Percentiles rank a stretch among this genome's conserved stretches.
These are phyloP conservation scores for Cytospora schulzeri DNA, from an alignment of 2,329 filamentous ascomycete species.

Conservation along the genomic window DNA sequence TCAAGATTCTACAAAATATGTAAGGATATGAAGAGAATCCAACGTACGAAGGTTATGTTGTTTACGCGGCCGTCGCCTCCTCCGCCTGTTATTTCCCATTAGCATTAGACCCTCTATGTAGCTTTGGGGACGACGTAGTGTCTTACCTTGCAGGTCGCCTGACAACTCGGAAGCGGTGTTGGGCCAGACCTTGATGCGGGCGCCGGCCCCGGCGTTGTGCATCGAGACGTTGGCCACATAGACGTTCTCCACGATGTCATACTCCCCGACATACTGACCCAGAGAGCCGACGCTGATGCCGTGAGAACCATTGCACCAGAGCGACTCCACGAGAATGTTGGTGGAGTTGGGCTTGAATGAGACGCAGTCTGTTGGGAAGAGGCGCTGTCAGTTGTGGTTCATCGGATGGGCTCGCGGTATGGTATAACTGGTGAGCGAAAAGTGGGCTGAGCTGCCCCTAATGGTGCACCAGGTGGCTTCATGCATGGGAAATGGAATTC, in stretches of 20 bases:
- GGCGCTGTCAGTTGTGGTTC: background rate
- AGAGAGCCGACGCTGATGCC: conserved; percentile 74
- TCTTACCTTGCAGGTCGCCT: conserved; percentile 51
- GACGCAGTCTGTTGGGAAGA: conserved; percentile 57
- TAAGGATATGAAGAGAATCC: background rate
- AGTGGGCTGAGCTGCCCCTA: background rate
- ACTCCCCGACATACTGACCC: conserved; percentile 65
- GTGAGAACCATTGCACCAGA: conserved; percentile 70
- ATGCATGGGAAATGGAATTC: background rate
- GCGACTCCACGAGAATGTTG: conserved; percentile 66
- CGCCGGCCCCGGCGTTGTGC: conserved; percentile 64
- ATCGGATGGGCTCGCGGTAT: background rate
- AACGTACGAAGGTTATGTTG: conserved; percentile 54
- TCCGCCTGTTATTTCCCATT: conserved; percentile 40
- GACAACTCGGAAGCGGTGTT: conserved; percentile 35
- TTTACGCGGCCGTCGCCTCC: conserved; percentile 61
- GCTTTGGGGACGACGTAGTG: too few relatives aligned
- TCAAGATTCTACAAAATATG: background rate
- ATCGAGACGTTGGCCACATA: conserved; percentile 64
- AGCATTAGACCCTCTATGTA: too few relatives aligned
- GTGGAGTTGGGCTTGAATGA: conserved; percentile 76
- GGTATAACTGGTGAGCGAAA: background rate
- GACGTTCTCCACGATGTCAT: conserved; percentile 70
- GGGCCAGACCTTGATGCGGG: conserved; percentile 69
- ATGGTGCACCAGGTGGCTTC: too few relatives aligned